Evolutionary conservation across 2,329 filamentous ascomycete species (phyloP).

Genomic region (Fusarium siculi): DNA sequence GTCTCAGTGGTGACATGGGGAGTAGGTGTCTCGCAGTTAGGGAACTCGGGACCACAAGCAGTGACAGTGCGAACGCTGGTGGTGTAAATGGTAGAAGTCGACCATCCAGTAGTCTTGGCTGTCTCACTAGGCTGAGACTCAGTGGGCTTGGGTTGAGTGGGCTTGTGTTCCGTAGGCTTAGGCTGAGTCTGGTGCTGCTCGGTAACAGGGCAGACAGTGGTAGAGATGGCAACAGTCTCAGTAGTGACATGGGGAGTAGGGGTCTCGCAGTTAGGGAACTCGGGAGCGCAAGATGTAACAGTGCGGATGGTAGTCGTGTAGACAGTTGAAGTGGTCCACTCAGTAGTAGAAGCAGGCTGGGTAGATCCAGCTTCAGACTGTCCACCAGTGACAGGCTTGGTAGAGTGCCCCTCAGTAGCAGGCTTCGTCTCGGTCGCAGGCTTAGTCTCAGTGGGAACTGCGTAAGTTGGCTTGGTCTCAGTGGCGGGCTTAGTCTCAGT

Average conservation of each 20-base stretch:
- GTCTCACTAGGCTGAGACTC: neutral
- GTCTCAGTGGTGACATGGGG: slow-evolving; percentile 18
- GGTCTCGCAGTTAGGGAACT: slow-evolving; percentile 7
- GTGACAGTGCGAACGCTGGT: slow-evolving; percentile 36
- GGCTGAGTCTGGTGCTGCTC: slow-evolving; percentile 19
- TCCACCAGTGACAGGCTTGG: slow-evolving; percentile 6
- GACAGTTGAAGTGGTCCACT: slow-evolving; percentile 28
- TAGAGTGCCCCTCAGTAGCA: neutral
- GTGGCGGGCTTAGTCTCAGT: neutral
- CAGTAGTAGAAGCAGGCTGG: slow-evolving; percentile 23
- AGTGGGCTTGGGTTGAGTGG: neutral
- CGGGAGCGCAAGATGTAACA: slow-evolving; percentile 26
- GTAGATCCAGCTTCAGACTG: slow-evolving; percentile 16
- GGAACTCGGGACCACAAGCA: neutral
- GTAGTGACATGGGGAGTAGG: slow-evolving; percentile 25
- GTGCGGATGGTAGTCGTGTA: slow-evolving; percentile 33
- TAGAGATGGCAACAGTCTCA: slow-evolving; percentile 28
- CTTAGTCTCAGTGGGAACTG: neutral
- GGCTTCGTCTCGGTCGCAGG: neutral
- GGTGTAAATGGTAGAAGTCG: slow-evolving; percentile 28
- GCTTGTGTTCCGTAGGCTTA: neutral
- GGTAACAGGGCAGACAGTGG: slow-evolving; percentile 29
- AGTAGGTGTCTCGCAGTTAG: slow-evolving; percentile 6
- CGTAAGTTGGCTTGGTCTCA: neutral
- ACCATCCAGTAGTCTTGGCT: slow-evolving; percentile 24